Base-by-base conservation (phyloP, 306 rosid species). In the Rosa rugosa region DNA sequence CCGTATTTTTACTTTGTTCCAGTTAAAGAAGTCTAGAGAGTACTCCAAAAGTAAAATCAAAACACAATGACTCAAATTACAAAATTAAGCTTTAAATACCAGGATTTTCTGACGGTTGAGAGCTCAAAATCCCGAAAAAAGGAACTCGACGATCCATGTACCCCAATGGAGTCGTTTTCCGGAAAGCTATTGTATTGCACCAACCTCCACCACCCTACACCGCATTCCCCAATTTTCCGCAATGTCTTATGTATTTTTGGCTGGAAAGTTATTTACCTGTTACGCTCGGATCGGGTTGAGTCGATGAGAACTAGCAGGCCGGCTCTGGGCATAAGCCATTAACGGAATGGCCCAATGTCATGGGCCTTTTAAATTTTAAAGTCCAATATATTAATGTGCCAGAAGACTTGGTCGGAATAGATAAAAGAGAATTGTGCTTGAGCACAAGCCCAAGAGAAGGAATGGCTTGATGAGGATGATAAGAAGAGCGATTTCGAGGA, bases 1-100 rank as follows among this genome's bases (percentile, higher is more conserved):
- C 65, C 99, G 90, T 76, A 95, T 83, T 88, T 86, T 91, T 87
- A 95, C 95, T 84, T 91, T 95, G 88, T 95, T 95, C 99, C 99
- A 93, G 87, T 90, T 90, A 84, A 84, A 95, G 88, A 95, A 95
- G 77, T 95, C 99, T 93, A 86, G 75, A 80, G 57, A 86, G 73
- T 20, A 80, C 80, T 86, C 85, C 77, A 84, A 51, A 56, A 80
- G 49, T 81, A 75, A 59, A 68, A 77, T 36, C 77, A 45, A 84
- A 75, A 56, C 57, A 83, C 77, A 36, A 13, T 6, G 73, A 72
- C 22, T 3, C 25, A 44, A 46, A 20, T 27, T 17, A 13, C 45
- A 54, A 41, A 44, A 31, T 16, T 3, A 78, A 70, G 36, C 50
- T 63, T 14, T 18, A 80, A 51, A 53, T 77, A 95, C 99, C 97